Percentiles rank a stretch among this genome's conserved stretches.
Evolutionary conservation across 345 rosid species (phyloP).

Genomic region (Moringa oleifera): DNA sequence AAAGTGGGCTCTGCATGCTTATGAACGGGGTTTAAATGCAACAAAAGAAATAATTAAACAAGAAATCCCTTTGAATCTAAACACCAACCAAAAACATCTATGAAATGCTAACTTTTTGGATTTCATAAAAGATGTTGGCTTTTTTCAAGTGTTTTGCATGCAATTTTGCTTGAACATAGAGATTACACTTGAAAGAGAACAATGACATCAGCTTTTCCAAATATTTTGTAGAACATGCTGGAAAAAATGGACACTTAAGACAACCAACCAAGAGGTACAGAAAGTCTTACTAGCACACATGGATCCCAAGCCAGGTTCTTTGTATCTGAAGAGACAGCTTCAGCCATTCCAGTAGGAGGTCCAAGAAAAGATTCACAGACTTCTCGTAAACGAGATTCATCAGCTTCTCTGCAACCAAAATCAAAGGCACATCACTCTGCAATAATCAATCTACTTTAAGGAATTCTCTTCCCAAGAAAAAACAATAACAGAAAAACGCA

Average conservation of each 20-base stretch:
- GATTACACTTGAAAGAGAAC: not conserved
- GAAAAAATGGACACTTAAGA: not conserved
- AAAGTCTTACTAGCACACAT: constrained; percentile 62
- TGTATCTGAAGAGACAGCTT: constrained; percentile 41
- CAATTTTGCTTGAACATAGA: too few relatives aligned
- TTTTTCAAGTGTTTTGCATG: too few relatives aligned
- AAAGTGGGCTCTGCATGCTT: not conserved
- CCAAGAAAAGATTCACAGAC: constrained; percentile 93
- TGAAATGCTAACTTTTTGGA: too few relatives aligned
- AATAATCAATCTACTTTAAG: not conserved
- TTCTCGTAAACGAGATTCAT: constrained; percentile 92
- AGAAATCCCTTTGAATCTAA: too few relatives aligned
- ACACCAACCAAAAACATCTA: too few relatives aligned
- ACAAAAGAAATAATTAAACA: too few relatives aligned
- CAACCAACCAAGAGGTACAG: not conserved
- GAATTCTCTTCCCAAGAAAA: not conserved
- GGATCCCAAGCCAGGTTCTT: constrained; percentile 81
- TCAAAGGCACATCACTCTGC: not conserved
- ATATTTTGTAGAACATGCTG: too few relatives aligned
- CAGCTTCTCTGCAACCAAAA: constrained; percentile 72
- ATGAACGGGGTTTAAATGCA: too few relatives aligned
- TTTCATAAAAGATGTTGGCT: too few relatives aligned
- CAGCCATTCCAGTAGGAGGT: constrained; percentile 90
- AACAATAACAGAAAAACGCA: constrained; percentile 18
- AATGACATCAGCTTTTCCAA: not conserved